phyloP scores from a whole-genome alignment of 2,329 filamentous ascomycete species.

The Pestalotiopsis sp. region DNA sequence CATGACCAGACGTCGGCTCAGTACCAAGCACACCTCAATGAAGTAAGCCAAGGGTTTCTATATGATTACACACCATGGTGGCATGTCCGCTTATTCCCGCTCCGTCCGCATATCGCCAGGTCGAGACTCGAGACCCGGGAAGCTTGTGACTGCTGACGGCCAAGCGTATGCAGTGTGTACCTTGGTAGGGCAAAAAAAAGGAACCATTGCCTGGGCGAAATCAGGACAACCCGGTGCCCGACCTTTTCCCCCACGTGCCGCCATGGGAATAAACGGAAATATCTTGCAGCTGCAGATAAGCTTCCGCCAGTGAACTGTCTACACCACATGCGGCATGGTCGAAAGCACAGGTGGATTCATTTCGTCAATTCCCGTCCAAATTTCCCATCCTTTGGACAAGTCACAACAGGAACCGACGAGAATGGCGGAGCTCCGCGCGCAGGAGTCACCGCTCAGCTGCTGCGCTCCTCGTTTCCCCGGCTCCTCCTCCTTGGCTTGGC shows the following conservation, averaged over 20 bases:
- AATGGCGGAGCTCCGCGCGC: not conserved
- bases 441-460: not conserved
- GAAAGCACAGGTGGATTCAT: constrained; percentile 8
- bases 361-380: constrained; percentile 9
- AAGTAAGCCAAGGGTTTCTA: not conserved
- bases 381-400: not conserved
- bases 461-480: not conserved
- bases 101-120: not conserved
- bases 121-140: not conserved
- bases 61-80: not conserved
- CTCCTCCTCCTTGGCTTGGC: not conserved
- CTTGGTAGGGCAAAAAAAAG: too few species aligned
- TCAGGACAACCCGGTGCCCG: not conserved
- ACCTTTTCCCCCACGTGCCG: not conserved
- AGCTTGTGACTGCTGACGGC: too few species aligned
- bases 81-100: not conserved
- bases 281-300: not conserved
- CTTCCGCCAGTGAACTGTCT: constrained; percentile 3
- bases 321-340: constrained; percentile 2
- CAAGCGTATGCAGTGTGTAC: too few species aligned
- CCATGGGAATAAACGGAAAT: constrained; percentile 18
- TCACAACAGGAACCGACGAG: constrained; percentile 2
- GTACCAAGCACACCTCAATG: not conserved
- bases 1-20: not conserved
- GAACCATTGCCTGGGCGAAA: not conserved